Base-by-base conservation (phyloP, 1,139 yeast genomes). In the Saccharomyces pastorianus region DNA sequence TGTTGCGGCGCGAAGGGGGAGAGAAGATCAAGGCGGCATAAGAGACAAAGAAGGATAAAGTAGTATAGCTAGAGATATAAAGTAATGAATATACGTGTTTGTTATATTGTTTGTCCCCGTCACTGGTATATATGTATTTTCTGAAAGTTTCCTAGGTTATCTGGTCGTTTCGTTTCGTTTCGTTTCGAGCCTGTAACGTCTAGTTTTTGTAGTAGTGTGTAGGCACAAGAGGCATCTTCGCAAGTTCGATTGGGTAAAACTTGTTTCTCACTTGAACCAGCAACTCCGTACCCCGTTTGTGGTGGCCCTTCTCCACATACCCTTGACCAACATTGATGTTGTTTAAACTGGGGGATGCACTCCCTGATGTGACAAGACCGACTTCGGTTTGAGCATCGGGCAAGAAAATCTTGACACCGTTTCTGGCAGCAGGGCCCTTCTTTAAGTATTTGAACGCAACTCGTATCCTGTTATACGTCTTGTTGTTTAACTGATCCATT, bases 351-450 rank as follows among this genome's bases (percentile, higher is more conserved):
- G 99, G 99, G 9, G 96, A 86, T 56, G 93, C 85, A 56, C 93
- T 84, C 3, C 99, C 99, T 0, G 96, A 88, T 11, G 96, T 88
- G 51, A 91, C 84, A 51, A 71, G 72, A 26, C 99, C 98, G 49
- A 91, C 80, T 55, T 77, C 75, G 51, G 75, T 76, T 25, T 74
- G 72, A 52, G 77, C 75, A 52, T 79, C 79, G n/a, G 72, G 75
- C 8, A 64, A 63, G 62, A 77, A 85, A 26, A 93, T 79, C 64
- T 81, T 82, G 60, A 82, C 76, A n/a, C 89, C 90, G 29, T 85
- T 84, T 72, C 99, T 83, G 49, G 98, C 96, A 3, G 99, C 89
- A 29, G 98, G 97, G 1, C 97, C 97, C 63, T 78, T 80, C 14
- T 87, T 81, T 17, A 75, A 70, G 51, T 68, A 64, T 34, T 76